A percentile compares a stretch with the other conserved stretches of the same genome.
Conservation (phyloP, 768 basidiomycete genomes). For the Cubamyces sp. region DNA sequence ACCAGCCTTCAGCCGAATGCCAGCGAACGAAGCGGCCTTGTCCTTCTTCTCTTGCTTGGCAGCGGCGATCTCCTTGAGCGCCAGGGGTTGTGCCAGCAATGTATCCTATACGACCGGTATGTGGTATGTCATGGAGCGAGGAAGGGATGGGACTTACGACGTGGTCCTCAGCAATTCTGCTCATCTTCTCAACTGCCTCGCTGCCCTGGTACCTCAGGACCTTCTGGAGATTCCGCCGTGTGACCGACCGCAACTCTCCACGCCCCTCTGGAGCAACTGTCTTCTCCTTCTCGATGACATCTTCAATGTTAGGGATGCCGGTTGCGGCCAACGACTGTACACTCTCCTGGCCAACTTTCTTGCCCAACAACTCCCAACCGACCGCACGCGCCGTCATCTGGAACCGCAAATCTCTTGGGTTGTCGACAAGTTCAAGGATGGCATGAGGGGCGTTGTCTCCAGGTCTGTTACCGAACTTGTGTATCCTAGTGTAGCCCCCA, state of each 20-base stretch:
- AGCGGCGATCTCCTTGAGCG: constrained; percentile 47
- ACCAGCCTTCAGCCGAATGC: constrained; percentile 46
- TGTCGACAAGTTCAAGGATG: constrained; percentile 94
- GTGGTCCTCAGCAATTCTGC: constrained; percentile 62
- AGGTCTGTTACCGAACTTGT: constrained; percentile 84
- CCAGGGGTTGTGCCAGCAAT: constrained; percentile 66
- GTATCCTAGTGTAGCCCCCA: constrained; percentile 95
- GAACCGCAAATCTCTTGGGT: constrained; percentile 83
- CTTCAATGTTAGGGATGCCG: constrained; percentile 49
- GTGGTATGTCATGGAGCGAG: constrained; percentile 2
- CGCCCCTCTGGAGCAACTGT: constrained; percentile 42
- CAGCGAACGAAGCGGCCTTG: constrained; percentile 33
- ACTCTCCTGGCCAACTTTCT: constrained; percentile 50
- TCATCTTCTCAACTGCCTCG: constrained; percentile 51
- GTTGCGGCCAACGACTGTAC: constrained; percentile 53
- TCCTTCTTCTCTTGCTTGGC: constrained; percentile 41
- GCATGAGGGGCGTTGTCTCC: constrained; percentile 96
- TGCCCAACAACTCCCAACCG: constrained; percentile 78
- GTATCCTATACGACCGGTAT: constrained; percentile 53
- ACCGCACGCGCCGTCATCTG: constrained; percentile 88
- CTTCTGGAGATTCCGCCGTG: constrained; percentile 78
- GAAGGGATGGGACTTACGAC: constrained; percentile 52
- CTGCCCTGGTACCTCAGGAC: constrained; percentile 61
- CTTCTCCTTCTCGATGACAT: constrained; percentile 55
- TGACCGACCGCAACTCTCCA: constrained; percentile 59